phyloP scores from a whole-genome alignment of 768 basidiomycete genomes.

The Leccinum olivaceopallidum region DNA sequence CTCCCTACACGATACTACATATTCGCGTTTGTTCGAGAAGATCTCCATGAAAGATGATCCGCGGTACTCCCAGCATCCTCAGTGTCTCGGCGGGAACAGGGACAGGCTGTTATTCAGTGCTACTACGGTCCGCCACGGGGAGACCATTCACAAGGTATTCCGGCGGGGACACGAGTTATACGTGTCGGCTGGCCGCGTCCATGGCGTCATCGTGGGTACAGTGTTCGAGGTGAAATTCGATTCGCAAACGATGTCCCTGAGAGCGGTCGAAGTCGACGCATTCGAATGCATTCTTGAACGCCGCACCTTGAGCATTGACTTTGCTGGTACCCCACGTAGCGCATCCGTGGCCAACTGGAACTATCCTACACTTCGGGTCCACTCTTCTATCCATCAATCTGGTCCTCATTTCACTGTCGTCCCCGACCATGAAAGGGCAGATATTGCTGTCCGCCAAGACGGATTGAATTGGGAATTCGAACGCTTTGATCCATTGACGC shows the following conservation, averaged over 20 bases:
- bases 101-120: conserved; percentile 20
- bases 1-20: conserved; percentile 18
- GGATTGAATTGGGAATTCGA: conserved; percentile 16
- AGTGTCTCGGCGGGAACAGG: conserved; percentile 19
- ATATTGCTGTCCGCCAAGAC: conserved; percentile 6
- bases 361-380: conserved; percentile 11
- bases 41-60: background rate
- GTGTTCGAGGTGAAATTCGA: conserved; percentile 11
- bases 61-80: conserved; percentile 17
- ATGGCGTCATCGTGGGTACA: conserved; percentile 18
- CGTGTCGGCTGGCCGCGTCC: conserved; percentile 22
- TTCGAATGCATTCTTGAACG: conserved; percentile 19
- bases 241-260: conserved; percentile 8
- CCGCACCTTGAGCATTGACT: conserved; percentile 1
- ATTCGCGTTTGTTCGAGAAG: conserved; percentile 12
- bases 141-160: conserved; percentile 16
- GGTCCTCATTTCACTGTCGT: conserved; percentile 13
- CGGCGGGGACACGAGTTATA: conserved; percentile 1
- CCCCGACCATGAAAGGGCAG: conserved; percentile 10
- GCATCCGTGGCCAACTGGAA: conserved; percentile 16
- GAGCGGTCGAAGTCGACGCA: conserved; percentile 13
- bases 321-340: background rate
- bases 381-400: conserved; percentile 2
- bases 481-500: conserved; percentile 17
- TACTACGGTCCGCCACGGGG: conserved; percentile 11